These are phyloP conservation scores for Candida glaebosa DNA, from an alignment of 805 yeast species.

Conservation along the genomic window DNA sequence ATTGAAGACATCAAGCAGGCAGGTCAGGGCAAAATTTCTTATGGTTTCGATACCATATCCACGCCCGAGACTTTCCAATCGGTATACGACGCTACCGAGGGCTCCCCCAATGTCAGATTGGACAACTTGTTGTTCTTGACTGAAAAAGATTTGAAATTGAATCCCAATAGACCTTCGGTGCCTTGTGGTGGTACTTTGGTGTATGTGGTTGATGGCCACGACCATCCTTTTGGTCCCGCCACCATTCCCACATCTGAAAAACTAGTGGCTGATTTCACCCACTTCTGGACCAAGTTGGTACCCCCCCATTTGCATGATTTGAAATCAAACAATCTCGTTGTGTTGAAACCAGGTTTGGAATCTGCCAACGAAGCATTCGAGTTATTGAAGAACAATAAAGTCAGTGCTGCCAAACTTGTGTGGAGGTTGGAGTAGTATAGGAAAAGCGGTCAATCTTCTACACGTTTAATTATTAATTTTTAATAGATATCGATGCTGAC, in stretches of 20 bases:
- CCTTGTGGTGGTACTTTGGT: constrained; percentile 12
- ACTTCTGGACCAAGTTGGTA: constrained; percentile 21
- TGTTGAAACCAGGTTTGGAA: constrained; percentile 24
- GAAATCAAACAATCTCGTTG: constrained; percentile 19
- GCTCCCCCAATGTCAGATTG: constrained; percentile 15
- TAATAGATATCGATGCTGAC: too few relatives aligned
- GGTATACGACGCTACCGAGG: constrained; percentile 27
- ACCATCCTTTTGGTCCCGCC: constrained; percentile 7
- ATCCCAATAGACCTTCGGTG: constrained; percentile 12
- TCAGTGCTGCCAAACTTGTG: constrained; percentile 44
- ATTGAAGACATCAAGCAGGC: constrained; percentile 17
- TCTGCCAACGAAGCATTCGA: constrained; percentile 34
- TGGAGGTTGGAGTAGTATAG: constrained; percentile 8
- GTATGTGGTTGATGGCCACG: constrained; percentile 12
- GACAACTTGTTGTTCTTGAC: constrained; percentile 18
- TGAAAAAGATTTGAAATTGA: constrained; percentile 8
- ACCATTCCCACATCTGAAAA: constrained; percentile 9
- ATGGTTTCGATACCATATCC: constrained; percentile 27
- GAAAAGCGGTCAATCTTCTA: too few relatives aligned
- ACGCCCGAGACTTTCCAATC: constrained; percentile 19
- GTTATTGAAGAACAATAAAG: constrained; percentile 35
- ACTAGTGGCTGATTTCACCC: constrained; percentile 7
- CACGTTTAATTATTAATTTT: too few relatives aligned
- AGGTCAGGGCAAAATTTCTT: constrained; percentile 19
- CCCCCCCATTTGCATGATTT: constrained; percentile 16